These are phyloP conservation scores for Purpureocillium takamizusanense DNA, from an alignment of 2,329 filamentous ascomycete genomes.

Conservation along the genomic window DNA sequence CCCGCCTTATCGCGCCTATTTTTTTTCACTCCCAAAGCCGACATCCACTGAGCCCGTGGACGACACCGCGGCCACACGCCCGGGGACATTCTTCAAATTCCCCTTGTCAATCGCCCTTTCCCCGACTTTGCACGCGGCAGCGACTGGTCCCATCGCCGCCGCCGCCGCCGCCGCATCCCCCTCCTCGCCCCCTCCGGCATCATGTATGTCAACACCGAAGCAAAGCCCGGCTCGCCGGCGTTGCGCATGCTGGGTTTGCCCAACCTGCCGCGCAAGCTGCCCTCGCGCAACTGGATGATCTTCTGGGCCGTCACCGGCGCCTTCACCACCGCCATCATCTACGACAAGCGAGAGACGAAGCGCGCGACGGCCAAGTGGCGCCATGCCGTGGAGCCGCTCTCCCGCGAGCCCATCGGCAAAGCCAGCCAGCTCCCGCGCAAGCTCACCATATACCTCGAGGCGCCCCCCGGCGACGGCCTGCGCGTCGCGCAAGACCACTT, in stretches of 20 bases:
- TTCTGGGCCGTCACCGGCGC: conserved; percentile 75
- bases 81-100: background rate
- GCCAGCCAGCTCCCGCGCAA: conserved; percentile 69
- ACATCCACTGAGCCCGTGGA: background rate
- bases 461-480: conserved; percentile 79
- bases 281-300: conserved; percentile 96
- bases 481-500: conserved; percentile 88
- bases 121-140: too few relatives aligned
- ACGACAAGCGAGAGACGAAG: conserved; percentile 87
- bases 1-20: conserved; percentile 13
- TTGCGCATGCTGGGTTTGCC: conserved; percentile 78
- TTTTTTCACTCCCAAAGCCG: conserved; percentile 7
- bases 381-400: conserved; percentile 74
- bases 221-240: conserved; percentile 51
- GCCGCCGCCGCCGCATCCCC: conserved; percentile 20
- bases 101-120: too few relatives aligned
- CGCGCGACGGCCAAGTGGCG: conserved; percentile 81
- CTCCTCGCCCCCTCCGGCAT: too few relatives aligned
- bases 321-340: conserved; percentile 73
- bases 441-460: conserved; percentile 76
- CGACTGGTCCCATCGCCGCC: conserved; percentile 16
- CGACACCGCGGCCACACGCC: background rate
- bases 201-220: conserved; percentile 13
- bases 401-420: conserved; percentile 60
- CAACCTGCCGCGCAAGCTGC: conserved; percentile 71